phyloP scores from a whole-genome alignment of 2,329 filamentous ascomycete species.

The Aspergillaceae sp. region DNA sequence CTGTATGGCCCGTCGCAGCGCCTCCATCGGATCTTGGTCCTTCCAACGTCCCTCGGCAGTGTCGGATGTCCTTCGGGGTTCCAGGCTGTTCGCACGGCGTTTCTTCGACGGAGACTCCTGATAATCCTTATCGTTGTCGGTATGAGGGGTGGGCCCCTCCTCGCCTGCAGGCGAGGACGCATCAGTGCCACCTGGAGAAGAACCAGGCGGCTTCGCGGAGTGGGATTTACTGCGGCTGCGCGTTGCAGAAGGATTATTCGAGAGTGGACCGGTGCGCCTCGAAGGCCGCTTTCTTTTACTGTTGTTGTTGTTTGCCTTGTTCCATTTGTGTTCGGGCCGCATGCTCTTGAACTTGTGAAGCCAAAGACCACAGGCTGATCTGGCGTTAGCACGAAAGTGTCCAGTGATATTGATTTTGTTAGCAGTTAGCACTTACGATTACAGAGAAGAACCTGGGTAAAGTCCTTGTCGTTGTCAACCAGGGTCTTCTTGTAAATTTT shows the following conservation, averaged over 20 bases:
- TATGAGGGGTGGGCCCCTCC: slow-evolving; percentile 26
- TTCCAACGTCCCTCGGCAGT: slow-evolving; percentile 26
- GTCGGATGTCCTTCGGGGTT: slow-evolving; percentile 32
- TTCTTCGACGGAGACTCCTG: slow-evolving; percentile 30
- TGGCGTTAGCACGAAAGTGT: slow-evolving; percentile 5
- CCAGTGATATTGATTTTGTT: neutral
- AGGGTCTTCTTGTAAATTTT: slow-evolving; percentile 67
- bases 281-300: slow-evolving; percentile 32
- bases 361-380: slow-evolving; percentile 78
- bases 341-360: slow-evolving; percentile 79
- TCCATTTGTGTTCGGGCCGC: slow-evolving; percentile 77
- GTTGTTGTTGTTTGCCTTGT: slow-evolving; percentile 39
- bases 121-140: slow-evolving; percentile 21
- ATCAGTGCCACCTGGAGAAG: slow-evolving; percentile 32
- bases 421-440: slow-evolving; percentile 57
- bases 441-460: slow-evolving; percentile 69
- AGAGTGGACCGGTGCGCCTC: slow-evolving; percentile 27
- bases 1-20: slow-evolving; percentile 48
- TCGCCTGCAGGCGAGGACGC: slow-evolving; percentile 29
- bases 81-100: slow-evolving; percentile 41
- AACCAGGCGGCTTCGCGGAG: slow-evolving; percentile 24
- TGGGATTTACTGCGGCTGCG: slow-evolving; percentile 24
- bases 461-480: slow-evolving; percentile 58
- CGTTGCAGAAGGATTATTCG: slow-evolving; percentile 23
- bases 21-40: slow-evolving; percentile 35